Percentiles rank a stretch among this genome's conserved stretches.
phyloP scores from a whole-genome alignment of 768 basidiomycete species.

The Leccinum sublutescens region DNA sequence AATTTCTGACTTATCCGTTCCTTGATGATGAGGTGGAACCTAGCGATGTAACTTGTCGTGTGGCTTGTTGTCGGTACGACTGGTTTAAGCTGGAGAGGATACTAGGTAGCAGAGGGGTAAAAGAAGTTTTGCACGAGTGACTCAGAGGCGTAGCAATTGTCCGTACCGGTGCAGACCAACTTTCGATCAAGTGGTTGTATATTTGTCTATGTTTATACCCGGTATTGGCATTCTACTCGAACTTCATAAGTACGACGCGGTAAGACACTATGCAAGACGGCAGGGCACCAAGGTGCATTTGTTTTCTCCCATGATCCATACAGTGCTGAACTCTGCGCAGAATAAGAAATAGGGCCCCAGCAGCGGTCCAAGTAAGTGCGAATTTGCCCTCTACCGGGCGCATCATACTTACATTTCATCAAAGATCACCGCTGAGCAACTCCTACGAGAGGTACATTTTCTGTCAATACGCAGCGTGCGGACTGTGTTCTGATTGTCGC shows the following conservation, averaged over 20 bases:
- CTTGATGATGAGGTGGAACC: conserved; percentile 85
- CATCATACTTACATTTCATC: conserved; percentile 15
- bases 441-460: conserved; percentile 78
- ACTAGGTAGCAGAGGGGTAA: conserved; percentile 26
- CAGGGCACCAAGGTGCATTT: conserved; percentile 65
- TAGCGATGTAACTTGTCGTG: conserved; percentile 77
- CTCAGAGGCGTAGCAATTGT: not conserved
- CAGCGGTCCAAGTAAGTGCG: conserved; percentile 76
- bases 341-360: conserved; percentile 95
- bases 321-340: conserved; percentile 36
- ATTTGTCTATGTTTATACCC: conserved; percentile 20
- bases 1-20: conserved; percentile 88
- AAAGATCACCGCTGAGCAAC: conserved; percentile 97
- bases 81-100: conserved; percentile 86
- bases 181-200: not conserved
- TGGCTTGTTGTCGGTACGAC: conserved; percentile 88
- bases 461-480: not conserved
- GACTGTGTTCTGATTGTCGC: conserved; percentile 1
- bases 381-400: not conserved
- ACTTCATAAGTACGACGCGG: not conserved
- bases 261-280: conserved; percentile 67
- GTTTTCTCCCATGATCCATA: conserved; percentile 3
- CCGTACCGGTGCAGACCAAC: not conserved
- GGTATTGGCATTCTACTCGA: not conserved
- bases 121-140: conserved; percentile 15